These are phyloP conservation scores for Magnolia sinica DNA, from an alignment of 164 flowering plant species.

Conservation along the genomic window DNA sequence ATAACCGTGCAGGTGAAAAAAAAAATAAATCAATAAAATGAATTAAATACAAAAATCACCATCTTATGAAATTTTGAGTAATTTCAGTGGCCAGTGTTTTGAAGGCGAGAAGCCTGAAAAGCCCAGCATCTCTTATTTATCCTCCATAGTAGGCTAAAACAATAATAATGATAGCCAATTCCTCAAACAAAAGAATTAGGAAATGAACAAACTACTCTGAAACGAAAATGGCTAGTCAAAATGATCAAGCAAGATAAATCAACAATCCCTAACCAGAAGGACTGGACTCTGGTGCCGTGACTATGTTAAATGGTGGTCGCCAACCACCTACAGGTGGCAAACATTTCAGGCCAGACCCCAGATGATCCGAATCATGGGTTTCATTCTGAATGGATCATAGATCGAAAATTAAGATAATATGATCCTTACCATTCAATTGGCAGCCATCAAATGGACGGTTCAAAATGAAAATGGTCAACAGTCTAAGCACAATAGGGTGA, in stretches of 20 bases:
- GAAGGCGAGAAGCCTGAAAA: not conserved
- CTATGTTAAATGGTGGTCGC: not conserved
- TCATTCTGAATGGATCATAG: not conserved
- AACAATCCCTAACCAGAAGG: not conserved
- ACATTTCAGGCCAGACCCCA: not conserved
- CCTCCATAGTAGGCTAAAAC: not conserved
- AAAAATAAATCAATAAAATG: not conserved
- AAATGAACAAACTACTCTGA: not conserved
- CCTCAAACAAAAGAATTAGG: not conserved
- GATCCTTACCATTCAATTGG: not conserved
- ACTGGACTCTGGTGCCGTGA: not conserved
- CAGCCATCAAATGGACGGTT: not conserved
- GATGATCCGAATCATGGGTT: not conserved
- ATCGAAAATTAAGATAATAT: no score
- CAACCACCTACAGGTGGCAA: not conserved
- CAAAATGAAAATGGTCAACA: not conserved
- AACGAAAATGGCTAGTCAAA: not conserved
- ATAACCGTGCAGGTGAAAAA: not conserved
- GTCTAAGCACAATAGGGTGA: no score
- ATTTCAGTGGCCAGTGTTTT: not conserved
- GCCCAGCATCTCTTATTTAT: not conserved
- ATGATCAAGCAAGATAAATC: not conserved
- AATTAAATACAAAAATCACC: no score
- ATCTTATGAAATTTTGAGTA: not conserved
- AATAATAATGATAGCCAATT: not conserved